Evolutionary conservation across 176 grass and related monocot species (phyloP), one percentile per base, ranked within the genome.

Genomic region (Ensete ventricosum): DNA sequence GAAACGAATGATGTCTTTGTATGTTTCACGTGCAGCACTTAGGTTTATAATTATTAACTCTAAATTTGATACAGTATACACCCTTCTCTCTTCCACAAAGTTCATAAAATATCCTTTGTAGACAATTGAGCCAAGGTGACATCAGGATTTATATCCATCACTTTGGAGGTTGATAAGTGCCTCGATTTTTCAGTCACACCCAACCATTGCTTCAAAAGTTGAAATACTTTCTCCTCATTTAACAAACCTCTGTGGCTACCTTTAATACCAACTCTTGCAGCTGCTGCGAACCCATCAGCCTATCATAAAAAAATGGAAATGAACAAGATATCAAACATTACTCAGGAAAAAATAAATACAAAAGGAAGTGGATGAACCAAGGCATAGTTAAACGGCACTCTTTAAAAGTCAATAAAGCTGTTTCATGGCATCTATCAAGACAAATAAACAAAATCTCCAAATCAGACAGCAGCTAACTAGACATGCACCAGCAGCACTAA

Each of bases 251-350:
- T 72, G 72, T 98, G 94, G 71, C 80, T 82, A 1, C 74, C 82
- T 22, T 82, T 54, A 78, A 98, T 24, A 14, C 90, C 90, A 34
- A 91, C 84, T 78, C 90, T 98, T 82, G 83, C 85, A 67, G 81
- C 83, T 0, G 94, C 90, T 24, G 57, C 51, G 66, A 93, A 89
- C 20, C 94, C 90, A 80, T 98, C 94, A 76, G 94, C 94, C 94
- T 98, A 73, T 67, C 64, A 59, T 77, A 14, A 55, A 64, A 52
- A 50, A 49, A 62, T 6, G 34, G 34, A 60, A 75, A 13, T 50
- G 51, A 63, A 50, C 11, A 8, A 48, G 20, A 68, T 68, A 68
- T 8, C 17, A 43, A 13, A 17, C 21, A 68, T 19, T 48, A 19
- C 9, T 14, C 16, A 69, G 17, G 1, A 49, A 50, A 49, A 50